These are phyloP conservation scores for Pythium insidiosum DNA, from an alignment of 352 stramenopile species.

Conservation along the genomic window DNA sequence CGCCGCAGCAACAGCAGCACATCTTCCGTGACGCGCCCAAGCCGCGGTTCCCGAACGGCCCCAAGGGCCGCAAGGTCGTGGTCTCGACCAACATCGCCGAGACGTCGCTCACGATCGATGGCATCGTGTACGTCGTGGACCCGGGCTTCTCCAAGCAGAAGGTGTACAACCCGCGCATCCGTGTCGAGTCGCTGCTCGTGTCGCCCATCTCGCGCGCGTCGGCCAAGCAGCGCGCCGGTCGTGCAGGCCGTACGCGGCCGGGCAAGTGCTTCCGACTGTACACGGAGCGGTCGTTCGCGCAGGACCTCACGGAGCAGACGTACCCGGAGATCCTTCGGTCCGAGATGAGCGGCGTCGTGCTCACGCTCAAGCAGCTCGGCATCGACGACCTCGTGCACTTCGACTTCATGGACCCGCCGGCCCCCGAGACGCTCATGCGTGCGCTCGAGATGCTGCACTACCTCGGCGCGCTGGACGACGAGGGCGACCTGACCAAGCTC, in stretches of 20 bases:
- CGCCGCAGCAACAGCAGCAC: constrained; percentile 97
- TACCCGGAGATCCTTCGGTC: constrained; percentile 98
- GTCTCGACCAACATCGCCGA: constrained; percentile 99
- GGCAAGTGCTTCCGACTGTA: constrained; percentile 98
- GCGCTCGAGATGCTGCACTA: constrained; percentile 98
- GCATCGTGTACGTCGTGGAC: constrained; percentile 99
- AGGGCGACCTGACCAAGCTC: constrained; percentile 93
- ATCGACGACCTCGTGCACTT: constrained; percentile 99
- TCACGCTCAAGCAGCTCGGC: constrained; percentile 97
- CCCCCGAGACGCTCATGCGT: constrained; percentile 97
- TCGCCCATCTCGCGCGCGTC: constrained; percentile 96
- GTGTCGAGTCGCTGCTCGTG: constrained; percentile 98
- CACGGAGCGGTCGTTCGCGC: constrained; percentile 96
- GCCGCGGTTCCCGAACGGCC: constrained; percentile 74
- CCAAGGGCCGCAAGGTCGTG: constrained; percentile 94
- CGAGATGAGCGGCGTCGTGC: constrained; percentile 93
- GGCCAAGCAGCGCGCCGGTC: constrained; percentile 89
- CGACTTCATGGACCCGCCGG: constrained; percentile 99
- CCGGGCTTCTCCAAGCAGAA: constrained; percentile 99
- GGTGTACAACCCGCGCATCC: constrained; percentile 98
- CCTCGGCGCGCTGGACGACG: constrained; percentile 95
- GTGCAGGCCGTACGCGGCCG: constrained; percentile 86
- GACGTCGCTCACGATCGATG: constrained; percentile 99
- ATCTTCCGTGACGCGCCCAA: constrained; percentile 98
- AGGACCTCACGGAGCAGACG: constrained; percentile 97